phyloP scores from a whole-genome alignment of 208 protist species.

The Trichomonas gallinae region DNA sequence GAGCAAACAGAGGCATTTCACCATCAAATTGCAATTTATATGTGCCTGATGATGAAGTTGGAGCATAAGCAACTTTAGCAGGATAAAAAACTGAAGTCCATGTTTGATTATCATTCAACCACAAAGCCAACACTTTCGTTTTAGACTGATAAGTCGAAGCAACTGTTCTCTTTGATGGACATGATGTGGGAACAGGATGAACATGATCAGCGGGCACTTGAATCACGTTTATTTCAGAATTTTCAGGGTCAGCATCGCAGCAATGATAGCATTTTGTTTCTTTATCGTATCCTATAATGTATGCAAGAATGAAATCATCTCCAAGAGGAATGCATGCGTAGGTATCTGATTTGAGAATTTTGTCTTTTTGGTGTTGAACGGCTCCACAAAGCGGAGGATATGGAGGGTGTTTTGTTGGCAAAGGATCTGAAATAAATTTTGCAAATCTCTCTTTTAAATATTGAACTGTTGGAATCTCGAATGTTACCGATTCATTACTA shows the following conservation, averaged over 20 bases:
- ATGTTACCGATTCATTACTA: background rate
- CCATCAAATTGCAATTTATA: background rate
- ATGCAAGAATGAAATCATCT: background rate
- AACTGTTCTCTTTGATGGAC: background rate
- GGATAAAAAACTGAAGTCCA: constrained; percentile 10
- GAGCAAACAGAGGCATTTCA: background rate
- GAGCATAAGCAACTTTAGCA: background rate
- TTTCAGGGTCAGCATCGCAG: background rate
- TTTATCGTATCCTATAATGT: background rate
- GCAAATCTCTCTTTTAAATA: background rate
- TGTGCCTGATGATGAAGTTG: background rate
- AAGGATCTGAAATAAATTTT: background rate
- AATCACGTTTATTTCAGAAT: background rate
- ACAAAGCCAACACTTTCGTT: background rate
- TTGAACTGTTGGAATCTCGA: background rate
- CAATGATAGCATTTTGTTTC: background rate
- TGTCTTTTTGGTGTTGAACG: background rate
- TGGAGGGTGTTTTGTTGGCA: background rate
- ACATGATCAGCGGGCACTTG: background rate
- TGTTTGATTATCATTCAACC: background rate
- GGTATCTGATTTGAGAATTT: background rate
- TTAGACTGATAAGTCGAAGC: background rate
- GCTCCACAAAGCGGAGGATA: constrained; percentile 10
- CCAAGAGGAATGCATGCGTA: background rate
- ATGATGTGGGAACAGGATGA: background rate